Evolutionary conservation across 345 rosid species (phyloP).

Genomic region (Eucalyptus rudis): DNA sequence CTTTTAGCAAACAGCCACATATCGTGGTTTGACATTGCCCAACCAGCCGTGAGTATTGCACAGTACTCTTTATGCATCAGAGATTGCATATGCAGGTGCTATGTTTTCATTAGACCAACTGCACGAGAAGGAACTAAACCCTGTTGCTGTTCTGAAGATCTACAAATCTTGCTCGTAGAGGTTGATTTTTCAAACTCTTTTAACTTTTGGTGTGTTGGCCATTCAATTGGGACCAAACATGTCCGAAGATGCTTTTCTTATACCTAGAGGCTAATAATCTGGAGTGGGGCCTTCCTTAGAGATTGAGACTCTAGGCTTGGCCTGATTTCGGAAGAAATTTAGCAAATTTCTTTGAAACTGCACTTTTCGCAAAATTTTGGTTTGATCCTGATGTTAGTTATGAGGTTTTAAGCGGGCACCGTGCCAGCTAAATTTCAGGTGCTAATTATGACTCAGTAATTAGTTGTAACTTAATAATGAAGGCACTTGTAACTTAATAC

Average conservation of each 20-base stretch:
- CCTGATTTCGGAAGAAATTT: background rate
- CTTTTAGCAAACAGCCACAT: background rate
- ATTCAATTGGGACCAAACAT: background rate
- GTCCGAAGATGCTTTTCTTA: background rate
- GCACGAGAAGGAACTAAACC: constrained; percentile 8
- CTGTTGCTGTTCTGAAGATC: constrained; percentile 8
- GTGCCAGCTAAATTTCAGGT: background rate
- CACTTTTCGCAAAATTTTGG: background rate
- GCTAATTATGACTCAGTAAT: background rate
- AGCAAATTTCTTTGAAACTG: background rate
- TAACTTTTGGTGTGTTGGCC: constrained; percentile 3
- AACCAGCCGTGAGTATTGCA: background rate
- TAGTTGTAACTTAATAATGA: background rate
- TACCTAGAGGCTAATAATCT: background rate
- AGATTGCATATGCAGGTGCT: constrained; percentile 11
- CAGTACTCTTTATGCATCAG: constrained; percentile 5
- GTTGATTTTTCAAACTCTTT: constrained; percentile 5
- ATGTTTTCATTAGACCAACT: background rate
- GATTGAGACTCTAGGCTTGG: background rate
- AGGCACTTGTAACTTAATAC: background rate
- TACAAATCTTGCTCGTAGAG: constrained; percentile 10
- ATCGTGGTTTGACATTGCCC: background rate
- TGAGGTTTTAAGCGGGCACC: background rate
- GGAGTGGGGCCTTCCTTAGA: background rate
- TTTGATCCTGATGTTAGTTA: background rate